Conservation (phyloP, 2,329 filamentous ascomycete genomes). For the Stromatinia cepivora region DNA sequence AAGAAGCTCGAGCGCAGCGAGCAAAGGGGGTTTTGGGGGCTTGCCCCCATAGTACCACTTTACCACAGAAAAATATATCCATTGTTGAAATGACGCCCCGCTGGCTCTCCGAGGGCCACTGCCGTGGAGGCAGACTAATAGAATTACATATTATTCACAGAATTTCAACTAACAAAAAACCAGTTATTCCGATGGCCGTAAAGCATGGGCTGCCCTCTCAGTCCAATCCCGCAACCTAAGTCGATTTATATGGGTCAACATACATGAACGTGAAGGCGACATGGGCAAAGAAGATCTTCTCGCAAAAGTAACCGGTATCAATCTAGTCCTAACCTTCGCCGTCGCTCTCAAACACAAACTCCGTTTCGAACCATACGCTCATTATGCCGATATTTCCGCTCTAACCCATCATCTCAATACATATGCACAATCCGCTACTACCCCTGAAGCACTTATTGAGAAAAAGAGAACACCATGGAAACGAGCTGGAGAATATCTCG, state of each 20-base stretch:
- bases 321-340: slow-evolving; percentile 76
- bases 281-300: slow-evolving; percentile 66
- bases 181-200: slow-evolving; percentile 60
- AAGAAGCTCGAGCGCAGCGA: neutral
- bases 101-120: slow-evolving; percentile 7
- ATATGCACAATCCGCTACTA: slow-evolving; percentile 61
- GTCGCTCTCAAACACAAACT: slow-evolving; percentile 78
- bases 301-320: slow-evolving; percentile 65
- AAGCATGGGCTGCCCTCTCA: slow-evolving; percentile 61
- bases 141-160: neutral
- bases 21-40: neutral
- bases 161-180: neutral
- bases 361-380: slow-evolving; percentile 78
- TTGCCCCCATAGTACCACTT: neutral
- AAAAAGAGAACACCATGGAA: slow-evolving; percentile 52
- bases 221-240: slow-evolving; percentile 67
- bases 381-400: slow-evolving; percentile 71
- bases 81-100: neutral
- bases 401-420: slow-evolving; percentile 73
- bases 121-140: slow-evolving; percentile 4
- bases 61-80: neutral
- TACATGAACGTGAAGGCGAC: slow-evolving; percentile 58
- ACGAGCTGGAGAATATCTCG: slow-evolving; percentile 68
- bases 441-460: slow-evolving; percentile 40
- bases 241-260: slow-evolving; percentile 81